Conservation (phyloP, 345 rosid species). For the Limnanthes douglasii region DNA sequence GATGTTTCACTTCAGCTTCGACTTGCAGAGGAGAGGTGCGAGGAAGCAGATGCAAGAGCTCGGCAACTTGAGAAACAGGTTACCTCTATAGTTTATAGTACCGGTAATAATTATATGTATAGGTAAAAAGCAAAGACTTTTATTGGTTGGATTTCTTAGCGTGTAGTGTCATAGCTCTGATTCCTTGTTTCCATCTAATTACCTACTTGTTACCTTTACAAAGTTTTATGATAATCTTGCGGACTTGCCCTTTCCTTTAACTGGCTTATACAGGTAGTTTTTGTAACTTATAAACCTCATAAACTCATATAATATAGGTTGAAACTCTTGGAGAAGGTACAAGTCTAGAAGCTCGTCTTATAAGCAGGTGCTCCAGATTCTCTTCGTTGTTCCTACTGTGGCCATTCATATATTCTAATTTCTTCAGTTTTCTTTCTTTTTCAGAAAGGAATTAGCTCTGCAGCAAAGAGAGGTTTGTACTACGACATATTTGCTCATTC, state of each 20-base stretch:
- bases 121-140: background rate
- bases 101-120: conserved; percentile 4
- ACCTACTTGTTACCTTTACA: background rate
- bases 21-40: conserved; percentile 69
- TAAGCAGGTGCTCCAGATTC: conserved; percentile 69
- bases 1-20: conserved; percentile 63
- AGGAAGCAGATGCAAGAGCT: conserved; percentile 81
- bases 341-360: conserved; percentile 61
- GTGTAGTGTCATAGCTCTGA: background rate
- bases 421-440: conserved; percentile 12
- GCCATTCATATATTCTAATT: conserved; percentile 5
- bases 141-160: background rate
- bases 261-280: background rate
- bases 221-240: background rate
- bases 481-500: background rate
- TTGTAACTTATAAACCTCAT: background rate
- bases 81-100: background rate
- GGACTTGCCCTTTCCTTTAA: background rate
- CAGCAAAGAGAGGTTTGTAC: conserved; percentile 84
- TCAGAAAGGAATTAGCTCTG: conserved; percentile 85
- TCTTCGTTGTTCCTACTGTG: conserved; percentile 3
- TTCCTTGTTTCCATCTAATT: background rate
- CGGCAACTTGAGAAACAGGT: conserved; percentile 86
- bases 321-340: conserved; percentile 84
- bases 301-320: conserved; percentile 29